Evolutionary conservation across 495 filamentous ascomycete genomes (phyloP), one percentile per base, ranked within the genome.

Genomic region (Penicillium desertorum): DNA sequence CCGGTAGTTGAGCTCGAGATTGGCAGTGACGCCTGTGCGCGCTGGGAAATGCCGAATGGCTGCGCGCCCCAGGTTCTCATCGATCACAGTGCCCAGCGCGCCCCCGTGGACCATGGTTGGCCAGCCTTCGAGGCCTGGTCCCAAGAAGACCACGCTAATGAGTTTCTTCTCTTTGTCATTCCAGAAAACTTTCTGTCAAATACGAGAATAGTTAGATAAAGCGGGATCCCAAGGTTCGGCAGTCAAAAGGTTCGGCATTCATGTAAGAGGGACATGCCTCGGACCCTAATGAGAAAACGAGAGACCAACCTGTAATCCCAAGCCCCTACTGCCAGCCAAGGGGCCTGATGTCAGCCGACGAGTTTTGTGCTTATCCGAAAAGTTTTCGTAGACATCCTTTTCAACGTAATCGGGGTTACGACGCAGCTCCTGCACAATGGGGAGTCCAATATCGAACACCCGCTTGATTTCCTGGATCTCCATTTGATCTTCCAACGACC

Each of bases 61-160:
- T 22, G 71, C 66, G 14, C 75, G 74, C 42, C 72, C 75, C 20
- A 79, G 60, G 41, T 72, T 68, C 61, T 95, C 90, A 67, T 90
- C 87, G 32, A 92, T 68, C 8, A 91, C 64, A 0, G 87, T 91
- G 4, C 84, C 89, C 37, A 90, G 76, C 3, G 79, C 77, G 17
- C 90, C 90, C 17, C 90, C 90, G 71, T 95, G 90, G 50, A 87
- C 83, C 20, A 91, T 74, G 2, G 81, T 81, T n/a, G 88, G 89
- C 87, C 88, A 92, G 2, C 90, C 89, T 32, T 83, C 74, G 20
- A 86, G 64, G 14, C 76, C 82, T 1, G 66, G 45, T 30, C 90
- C 90, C 41, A 93, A 81, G 66, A 74, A 87, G 17, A 92, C 74
- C 16, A 93, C 68, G 54, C 71, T 79, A 39, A 81, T 58, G 4